Percentiles rank a stretch among this genome's conserved stretches.
These are phyloP conservation scores for Myochromella boudieri DNA, from an alignment of 768 basidiomycete species.

Conservation along the genomic window DNA sequence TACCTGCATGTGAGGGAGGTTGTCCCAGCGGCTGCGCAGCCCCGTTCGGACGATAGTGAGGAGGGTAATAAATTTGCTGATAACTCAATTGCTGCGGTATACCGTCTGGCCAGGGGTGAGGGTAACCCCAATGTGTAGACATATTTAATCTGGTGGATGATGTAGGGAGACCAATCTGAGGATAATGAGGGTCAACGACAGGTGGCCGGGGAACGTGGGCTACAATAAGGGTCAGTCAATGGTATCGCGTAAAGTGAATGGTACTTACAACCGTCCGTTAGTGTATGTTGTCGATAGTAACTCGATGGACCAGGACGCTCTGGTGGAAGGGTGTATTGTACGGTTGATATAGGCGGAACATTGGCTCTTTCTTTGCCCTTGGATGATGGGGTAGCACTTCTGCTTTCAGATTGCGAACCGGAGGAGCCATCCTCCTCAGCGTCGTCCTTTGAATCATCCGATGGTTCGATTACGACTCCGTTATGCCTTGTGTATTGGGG, in stretches of 20 bases:
- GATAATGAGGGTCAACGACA: slow-evolving; percentile 42
- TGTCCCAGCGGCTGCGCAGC: slow-evolving; percentile 19
- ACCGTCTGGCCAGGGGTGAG: slow-evolving; percentile 39
- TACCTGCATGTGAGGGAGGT: slow-evolving; percentile 13
- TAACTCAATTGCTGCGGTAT: slow-evolving; percentile 36
- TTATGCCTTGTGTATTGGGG: slow-evolving; percentile 49
- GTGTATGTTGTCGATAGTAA: slow-evolving; percentile 68
- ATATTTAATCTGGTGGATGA: slow-evolving; percentile 49
- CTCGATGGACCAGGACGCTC: slow-evolving; percentile 42
- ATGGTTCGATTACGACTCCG: slow-evolving; percentile 61
- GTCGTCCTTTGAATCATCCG: slow-evolving; percentile 23
- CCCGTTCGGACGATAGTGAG: slow-evolving; percentile 48
- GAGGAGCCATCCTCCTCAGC: slow-evolving; percentile 35
- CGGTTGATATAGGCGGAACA: slow-evolving; percentile 13
- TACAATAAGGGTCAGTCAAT: slow-evolving; percentile 14
- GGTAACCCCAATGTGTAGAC: slow-evolving; percentile 37
- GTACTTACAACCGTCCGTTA: slow-evolving; percentile 39
- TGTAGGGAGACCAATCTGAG: slow-evolving; percentile 49
- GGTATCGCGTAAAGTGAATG: slow-evolving; percentile 7
- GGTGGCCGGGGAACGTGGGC: slow-evolving; percentile 45
- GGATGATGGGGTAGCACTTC: slow-evolving; percentile 46
- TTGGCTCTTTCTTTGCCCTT: slow-evolving; percentile 39
- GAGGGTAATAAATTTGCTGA: slow-evolving; percentile 34
- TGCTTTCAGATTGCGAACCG: slow-evolving; percentile 47
- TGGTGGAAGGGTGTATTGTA: slow-evolving; percentile 29